Conservation (phyloP, 2,329 filamentous ascomycete species). For the Fusarium sp. region DNA sequence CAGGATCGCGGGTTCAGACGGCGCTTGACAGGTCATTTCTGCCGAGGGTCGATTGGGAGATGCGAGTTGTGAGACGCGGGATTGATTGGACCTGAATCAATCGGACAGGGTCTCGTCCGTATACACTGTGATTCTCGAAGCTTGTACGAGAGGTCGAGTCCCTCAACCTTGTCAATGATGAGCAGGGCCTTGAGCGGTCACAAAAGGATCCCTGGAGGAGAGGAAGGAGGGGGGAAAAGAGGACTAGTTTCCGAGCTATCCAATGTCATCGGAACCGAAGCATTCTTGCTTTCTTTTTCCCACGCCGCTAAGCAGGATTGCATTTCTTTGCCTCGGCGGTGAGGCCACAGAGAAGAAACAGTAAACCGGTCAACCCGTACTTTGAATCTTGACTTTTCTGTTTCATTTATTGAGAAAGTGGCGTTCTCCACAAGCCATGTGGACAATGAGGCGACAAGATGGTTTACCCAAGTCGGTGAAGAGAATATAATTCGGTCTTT, state of each 20-base stretch:
- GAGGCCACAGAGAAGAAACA: background rate
- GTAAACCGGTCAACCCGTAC: background rate
- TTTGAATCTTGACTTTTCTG: background rate
- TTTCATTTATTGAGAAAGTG: background rate
- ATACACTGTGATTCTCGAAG: background rate
- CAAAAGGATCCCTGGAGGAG: background rate
- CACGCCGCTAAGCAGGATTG: background rate
- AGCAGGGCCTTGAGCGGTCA: background rate
- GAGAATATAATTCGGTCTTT: background rate
- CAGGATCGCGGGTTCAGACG: conserved; percentile 2
- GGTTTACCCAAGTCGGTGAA: background rate
- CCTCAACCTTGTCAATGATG: background rate
- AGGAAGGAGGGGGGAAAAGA: background rate
- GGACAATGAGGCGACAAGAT: background rate
- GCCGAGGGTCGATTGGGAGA: background rate
- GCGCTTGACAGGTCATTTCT: background rate
- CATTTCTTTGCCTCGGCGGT: background rate
- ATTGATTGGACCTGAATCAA: conserved; percentile 1
- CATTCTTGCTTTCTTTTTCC: conserved; percentile 2
- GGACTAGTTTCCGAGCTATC: background rate
- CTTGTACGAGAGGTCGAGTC: background rate
- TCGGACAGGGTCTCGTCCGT: background rate
- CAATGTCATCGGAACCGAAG: background rate
- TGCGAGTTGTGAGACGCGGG: background rate
- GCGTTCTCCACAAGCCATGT: conserved; percentile 1